Base-by-base conservation (phyloP, 1,284 basidiomycete genomes). In the Trichosporon ovoides region DNA sequence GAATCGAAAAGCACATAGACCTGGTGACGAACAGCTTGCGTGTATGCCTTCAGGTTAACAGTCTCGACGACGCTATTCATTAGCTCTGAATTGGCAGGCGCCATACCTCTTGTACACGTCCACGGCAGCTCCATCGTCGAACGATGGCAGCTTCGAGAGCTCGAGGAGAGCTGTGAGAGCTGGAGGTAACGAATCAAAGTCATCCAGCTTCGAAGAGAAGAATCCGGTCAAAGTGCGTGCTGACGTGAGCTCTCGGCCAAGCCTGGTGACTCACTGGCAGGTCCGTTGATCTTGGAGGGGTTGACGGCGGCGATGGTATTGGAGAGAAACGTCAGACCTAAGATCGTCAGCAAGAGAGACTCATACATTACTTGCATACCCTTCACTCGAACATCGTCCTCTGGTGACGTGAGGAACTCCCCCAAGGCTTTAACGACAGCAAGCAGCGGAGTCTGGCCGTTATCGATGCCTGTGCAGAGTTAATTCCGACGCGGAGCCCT, bases 381-480 rank as follows among this genome's bases (percentile, higher is more conserved):
- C 80, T 91, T 91, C 6, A 85, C 83, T 38, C 94, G 82, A 13
- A 87, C 75, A 3, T 82, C 80, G 65, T 88, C 89, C 55, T 94
- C 88, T 64, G 93, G 89, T 1, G 88, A 86, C 0, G 89, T 94
- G 31, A 98, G 81, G 68, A 88, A 91, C 66, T 89, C 87, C 34
- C 90, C 91, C 0, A 96, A 81, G 19, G 85, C 85, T 68, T 89
- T 90, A 14, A 98, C 91, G n/a, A 98, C 78, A 58, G 86, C 82
- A 2, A 96, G 80, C 7, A 97, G 79, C n/a, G 84, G 82, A 28
- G 83, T 76, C 16, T 79, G 73, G 31, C 84, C 84, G 58, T 77
- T 78, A 19, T 83, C 82, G 64, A 93, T 83, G 67, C 84, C 91
- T 92, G 75, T 20, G 22, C 51, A 40, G n/a, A 58, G 52, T 36